phyloP scores from a whole-genome alignment of 106 monocot species.

The Posidonia australis region DNA sequence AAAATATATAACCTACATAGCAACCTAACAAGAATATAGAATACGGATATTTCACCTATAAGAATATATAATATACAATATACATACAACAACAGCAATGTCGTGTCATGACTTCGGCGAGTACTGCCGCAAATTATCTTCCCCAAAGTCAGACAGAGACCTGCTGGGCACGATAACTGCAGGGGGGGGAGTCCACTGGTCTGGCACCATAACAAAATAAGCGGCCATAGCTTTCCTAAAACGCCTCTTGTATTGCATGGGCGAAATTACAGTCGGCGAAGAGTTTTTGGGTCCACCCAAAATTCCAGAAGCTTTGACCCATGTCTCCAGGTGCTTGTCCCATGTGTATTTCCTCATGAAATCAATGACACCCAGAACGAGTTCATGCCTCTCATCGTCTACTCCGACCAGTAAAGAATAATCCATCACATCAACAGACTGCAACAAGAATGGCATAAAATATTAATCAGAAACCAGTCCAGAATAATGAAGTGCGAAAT shows the following conservation, averaged over 20 bases:
- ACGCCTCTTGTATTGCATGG: constrained; percentile 78
- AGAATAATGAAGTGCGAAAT: background rate
- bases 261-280: constrained; percentile 75
- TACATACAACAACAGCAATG: background rate
- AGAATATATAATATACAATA: background rate
- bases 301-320: constrained; percentile 78
- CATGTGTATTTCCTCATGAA: constrained; percentile 91
- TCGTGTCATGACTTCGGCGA: background rate
- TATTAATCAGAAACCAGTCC: background rate
- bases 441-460: background rate
- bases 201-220: constrained; percentile 84
- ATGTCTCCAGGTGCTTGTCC: constrained; percentile 92
- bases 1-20: too few relatives aligned
- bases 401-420: constrained; percentile 83
- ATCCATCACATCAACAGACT: constrained; percentile 92
- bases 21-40: too few relatives aligned
- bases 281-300: constrained; percentile 71
- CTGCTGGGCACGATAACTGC: constrained; percentile 25
- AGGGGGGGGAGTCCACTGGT: constrained; percentile 55
- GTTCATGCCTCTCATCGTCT: constrained; percentile 63
- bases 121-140: constrained; percentile 15
- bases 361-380: constrained; percentile 85
- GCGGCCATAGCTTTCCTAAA: constrained; percentile 85
- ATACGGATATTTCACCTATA: background rate
- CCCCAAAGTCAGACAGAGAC: constrained; percentile 23